These are phyloP conservation scores for Platismatia glauca DNA, from an alignment of 495 filamentous ascomycete species.

Conservation along the genomic window DNA sequence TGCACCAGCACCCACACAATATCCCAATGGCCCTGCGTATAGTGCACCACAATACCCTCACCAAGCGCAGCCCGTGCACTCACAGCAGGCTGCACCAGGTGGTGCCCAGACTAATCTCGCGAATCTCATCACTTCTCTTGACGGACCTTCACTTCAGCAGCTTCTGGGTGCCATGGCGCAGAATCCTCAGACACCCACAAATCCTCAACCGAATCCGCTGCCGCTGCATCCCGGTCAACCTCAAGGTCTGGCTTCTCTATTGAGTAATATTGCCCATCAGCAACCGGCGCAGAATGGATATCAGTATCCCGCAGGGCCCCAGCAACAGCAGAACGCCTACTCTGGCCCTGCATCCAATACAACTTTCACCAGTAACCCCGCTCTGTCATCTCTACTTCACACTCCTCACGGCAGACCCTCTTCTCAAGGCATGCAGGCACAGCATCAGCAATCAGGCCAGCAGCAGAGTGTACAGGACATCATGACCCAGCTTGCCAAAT, in stretches of 20 bases:
- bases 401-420: slow-evolving; percentile 34
- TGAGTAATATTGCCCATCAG: slow-evolving; percentile 42
- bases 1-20: slow-evolving; percentile 34
- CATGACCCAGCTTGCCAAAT: slow-evolving; percentile 53
- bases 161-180: slow-evolving; percentile 55
- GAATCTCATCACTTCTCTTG: slow-evolving; percentile 53
- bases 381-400: slow-evolving; percentile 39
- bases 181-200: slow-evolving; percentile 20
- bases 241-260: slow-evolving; percentile 52
- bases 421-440: slow-evolving; percentile 11
- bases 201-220: slow-evolving; percentile 9
- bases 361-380: slow-evolving; percentile 28
- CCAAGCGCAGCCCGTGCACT: slow-evolving; percentile 30
- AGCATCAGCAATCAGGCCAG: slow-evolving; percentile 33
- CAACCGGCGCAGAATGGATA: slow-evolving; percentile 29
- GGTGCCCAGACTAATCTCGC: slow-evolving; percentile 40
- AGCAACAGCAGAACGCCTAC: slow-evolving; percentile 31
- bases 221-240: slow-evolving; percentile 31
- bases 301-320: slow-evolving; percentile 31
- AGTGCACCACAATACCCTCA: slow-evolving; percentile 35
- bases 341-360: slow-evolving; percentile 30
- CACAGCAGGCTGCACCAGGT: slow-evolving; percentile 29
- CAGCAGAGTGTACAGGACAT: slow-evolving; percentile 51
- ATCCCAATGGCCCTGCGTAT: slow-evolving; percentile 38
- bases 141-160: slow-evolving; percentile 62